Conservation (phyloP, 2,329 filamentous ascomycete genomes). For the Alternaria viburni region DNA sequence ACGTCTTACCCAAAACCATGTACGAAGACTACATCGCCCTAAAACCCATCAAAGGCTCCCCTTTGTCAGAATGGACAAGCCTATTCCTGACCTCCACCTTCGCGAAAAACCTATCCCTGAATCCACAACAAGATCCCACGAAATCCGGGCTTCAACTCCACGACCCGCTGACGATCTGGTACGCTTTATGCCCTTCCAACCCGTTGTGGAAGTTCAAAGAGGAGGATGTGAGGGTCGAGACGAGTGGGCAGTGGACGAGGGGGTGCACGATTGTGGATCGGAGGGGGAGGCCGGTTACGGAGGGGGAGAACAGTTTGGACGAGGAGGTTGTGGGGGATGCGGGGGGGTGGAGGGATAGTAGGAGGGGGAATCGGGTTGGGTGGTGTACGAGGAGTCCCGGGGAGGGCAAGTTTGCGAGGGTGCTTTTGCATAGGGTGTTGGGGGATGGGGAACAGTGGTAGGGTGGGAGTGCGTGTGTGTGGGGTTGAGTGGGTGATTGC, state of each 20-base stretch:
- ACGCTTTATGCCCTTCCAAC: constrained; percentile 30
- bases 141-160: constrained; percentile 53
- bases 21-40: constrained; percentile 41
- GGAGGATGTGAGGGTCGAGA: constrained; percentile 90
- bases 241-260: constrained; percentile 89
- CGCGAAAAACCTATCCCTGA: constrained; percentile 52
- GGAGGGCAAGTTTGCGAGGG: constrained; percentile 68
- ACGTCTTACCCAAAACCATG: constrained; percentile 50
- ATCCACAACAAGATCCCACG: constrained; percentile 42
- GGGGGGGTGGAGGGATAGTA: constrained; percentile 74
- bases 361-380: constrained; percentile 79
- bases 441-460: constrained; percentile 36
- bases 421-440: constrained; percentile 72
- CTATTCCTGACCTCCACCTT: constrained; percentile 56
- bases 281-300: constrained; percentile 63
- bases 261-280: constrained; percentile 89
- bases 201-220: constrained; percentile 45
- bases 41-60: constrained; percentile 42
- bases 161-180: constrained; percentile 54
- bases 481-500: not conserved
- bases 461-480: not conserved
- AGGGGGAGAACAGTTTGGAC: constrained; percentile 36
- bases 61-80: constrained; percentile 54
- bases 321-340: constrained; percentile 70
- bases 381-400: constrained; percentile 75